phyloP scores from a whole-genome alignment of 805 yeast species.

The Teunomyces funiuensis region DNA sequence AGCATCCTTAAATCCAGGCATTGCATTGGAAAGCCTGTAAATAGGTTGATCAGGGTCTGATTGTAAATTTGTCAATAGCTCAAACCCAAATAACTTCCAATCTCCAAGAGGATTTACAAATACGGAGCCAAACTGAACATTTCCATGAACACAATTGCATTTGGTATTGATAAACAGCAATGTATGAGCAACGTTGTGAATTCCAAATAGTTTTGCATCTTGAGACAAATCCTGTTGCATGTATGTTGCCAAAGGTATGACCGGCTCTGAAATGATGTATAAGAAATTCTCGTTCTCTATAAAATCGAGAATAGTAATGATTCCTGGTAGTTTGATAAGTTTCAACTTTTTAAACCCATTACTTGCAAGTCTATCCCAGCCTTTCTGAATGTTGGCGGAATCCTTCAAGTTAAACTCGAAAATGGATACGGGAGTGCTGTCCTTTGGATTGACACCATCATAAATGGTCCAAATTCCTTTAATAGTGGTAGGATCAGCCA shows the following conservation, averaged over 20 bases:
- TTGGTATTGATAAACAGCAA: constrained; percentile 59
- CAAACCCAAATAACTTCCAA: constrained; percentile 85
- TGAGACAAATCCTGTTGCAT: constrained; percentile 31
- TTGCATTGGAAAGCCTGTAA: constrained; percentile 32
- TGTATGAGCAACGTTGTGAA: constrained; percentile 54
- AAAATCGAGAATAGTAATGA: constrained; percentile 60
- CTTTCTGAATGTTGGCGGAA: constrained; percentile 27
- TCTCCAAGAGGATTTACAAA: constrained; percentile 70
- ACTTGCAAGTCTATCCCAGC: constrained; percentile 30
- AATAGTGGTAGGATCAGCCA: constrained; percentile 35
- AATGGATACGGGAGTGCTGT: constrained; percentile 53
- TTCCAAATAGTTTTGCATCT: constrained; percentile 51
- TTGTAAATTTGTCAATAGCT: constrained; percentile 51
- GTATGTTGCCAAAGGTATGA: constrained; percentile 48
- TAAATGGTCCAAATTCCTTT: constrained; percentile 58
- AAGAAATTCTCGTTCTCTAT: constrained; percentile 57
- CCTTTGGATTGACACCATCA: constrained; percentile 56
- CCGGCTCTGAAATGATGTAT: constrained; percentile 68
- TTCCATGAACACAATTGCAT: constrained; percentile 63
- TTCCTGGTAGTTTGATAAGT: constrained; percentile 67
- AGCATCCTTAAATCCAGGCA: constrained; percentile 24
- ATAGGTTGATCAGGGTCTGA: constrained; percentile 48
- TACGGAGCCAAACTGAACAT: constrained; percentile 53
- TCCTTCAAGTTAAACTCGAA: constrained; percentile 59
- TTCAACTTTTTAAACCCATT: constrained; percentile 47